phyloP scores from a whole-genome alignment of 2,329 filamentous ascomycete species.

The Dryadomyces sulphureus region DNA sequence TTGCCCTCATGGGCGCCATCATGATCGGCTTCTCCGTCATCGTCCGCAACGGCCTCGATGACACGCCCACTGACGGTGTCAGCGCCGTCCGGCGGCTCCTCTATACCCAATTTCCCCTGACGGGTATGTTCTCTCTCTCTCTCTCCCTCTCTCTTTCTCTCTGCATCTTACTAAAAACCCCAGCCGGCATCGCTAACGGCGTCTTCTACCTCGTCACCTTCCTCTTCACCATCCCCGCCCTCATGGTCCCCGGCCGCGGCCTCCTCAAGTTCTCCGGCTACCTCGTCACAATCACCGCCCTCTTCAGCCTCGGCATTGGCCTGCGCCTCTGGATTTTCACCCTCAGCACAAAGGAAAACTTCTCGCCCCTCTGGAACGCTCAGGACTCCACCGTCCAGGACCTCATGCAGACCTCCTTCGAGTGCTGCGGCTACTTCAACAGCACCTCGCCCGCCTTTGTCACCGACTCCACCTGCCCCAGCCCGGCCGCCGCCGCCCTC shows the following conservation, averaged over 20 bases:
- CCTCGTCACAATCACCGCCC: conserved; percentile 42
- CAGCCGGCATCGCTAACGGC: conserved; percentile 57
- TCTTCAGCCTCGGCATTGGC: conserved; percentile 53
- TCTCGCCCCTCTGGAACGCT: conserved; percentile 43
- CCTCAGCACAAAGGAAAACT: conserved; percentile 48
- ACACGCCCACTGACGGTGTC: conserved; percentile 27
- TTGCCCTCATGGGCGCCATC: conserved; percentile 37
- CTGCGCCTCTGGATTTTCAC: conserved; percentile 61
- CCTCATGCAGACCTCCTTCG: conserved; percentile 57
- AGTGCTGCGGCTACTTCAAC: conserved; percentile 70
- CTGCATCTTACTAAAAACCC: conserved; percentile 4
- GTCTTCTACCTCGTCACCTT: conserved; percentile 59
- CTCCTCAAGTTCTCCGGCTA: conserved; percentile 59
- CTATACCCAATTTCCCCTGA: conserved; percentile 38
- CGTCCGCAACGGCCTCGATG: conserved; percentile 29
- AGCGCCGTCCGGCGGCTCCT: conserved; percentile 36
- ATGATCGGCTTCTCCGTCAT: conserved; percentile 41
- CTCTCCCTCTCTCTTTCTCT: neutral
- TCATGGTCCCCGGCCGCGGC: conserved; percentile 49
- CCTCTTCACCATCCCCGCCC: conserved; percentile 52
- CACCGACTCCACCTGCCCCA: conserved; percentile 51
- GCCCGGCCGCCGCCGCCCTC: conserved; percentile 54
- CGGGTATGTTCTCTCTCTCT: conserved; percentile 17
- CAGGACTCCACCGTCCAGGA: conserved; percentile 45
- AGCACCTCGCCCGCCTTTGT: conserved; percentile 58